Evolutionary conservation across 805 yeast species (phyloP).

Genomic region (Zygotorulaspora chibaensis): DNA sequence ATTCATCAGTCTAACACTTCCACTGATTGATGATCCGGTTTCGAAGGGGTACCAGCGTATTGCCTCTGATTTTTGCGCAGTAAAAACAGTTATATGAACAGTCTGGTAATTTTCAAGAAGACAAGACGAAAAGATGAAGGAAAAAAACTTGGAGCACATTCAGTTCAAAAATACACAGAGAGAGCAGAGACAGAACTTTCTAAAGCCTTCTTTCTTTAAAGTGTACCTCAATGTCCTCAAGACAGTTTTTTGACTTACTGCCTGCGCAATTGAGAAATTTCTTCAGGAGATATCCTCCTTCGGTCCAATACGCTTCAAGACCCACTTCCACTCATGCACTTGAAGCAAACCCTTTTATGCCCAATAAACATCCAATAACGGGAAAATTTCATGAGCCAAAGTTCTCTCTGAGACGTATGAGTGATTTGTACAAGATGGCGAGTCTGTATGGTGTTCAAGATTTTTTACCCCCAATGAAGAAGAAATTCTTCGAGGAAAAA

Average conservation of each 20-base stretch:
- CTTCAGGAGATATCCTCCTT: conserved; percentile 80
- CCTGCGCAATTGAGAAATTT: conserved; percentile 69
- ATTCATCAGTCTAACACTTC: too few species aligned
- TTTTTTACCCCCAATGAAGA: conserved; percentile 55
- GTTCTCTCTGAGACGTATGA: conserved; percentile 75
- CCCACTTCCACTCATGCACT: conserved; percentile 64
- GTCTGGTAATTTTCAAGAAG: too few species aligned
- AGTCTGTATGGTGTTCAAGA: conserved; percentile 74
- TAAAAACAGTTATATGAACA: too few species aligned
- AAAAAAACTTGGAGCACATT: too few species aligned
- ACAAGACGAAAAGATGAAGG: too few species aligned
- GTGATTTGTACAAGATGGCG: conserved; percentile 80
- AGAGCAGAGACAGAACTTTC: not conserved
- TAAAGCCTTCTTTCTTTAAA: not conserved
- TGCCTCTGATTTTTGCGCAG: too few species aligned
- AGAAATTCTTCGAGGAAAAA: conserved; percentile 75
- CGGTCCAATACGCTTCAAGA: conserved; percentile 55
- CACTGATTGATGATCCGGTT: too few species aligned
- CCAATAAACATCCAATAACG: conserved; percentile 80
- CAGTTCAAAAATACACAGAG: too few species aligned
- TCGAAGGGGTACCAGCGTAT: too few species aligned
- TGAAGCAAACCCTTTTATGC: conserved; percentile 80
- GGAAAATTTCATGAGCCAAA: conserved; percentile 72
- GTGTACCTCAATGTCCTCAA: conserved; percentile 17
- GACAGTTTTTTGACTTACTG: conserved; percentile 47